Evolutionary conservation across 1,284 basidiomycete genomes (phyloP), one percentile per base, ranked within the genome.

Genomic region (Apiotrichum laibachii): DNA sequence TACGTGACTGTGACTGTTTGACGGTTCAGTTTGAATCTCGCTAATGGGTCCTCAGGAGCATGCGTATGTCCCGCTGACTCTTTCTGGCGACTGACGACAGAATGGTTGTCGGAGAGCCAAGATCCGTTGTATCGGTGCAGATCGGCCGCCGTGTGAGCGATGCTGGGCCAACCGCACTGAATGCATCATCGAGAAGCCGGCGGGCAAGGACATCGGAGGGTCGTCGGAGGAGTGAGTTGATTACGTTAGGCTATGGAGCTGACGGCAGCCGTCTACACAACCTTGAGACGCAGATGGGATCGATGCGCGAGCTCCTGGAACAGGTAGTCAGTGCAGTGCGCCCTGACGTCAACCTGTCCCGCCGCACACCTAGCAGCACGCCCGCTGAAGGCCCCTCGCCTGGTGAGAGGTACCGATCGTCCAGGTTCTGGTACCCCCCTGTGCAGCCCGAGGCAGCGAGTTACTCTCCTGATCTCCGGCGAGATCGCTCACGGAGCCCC

Each of bases 121-220:
- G 88, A 91, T 78, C 88, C 60, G 71, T 11, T 73, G 72, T 56
- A 64, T 70, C 19, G 67, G 89, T 3, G 89, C 89, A 31, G 89
- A 92, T 73, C 89, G 88, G 66, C 90, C 90, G 39, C 90, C 90
- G 22, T 92, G 90, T 78, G 85, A 87, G 70, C 85, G 90, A 37
- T 92, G 90, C 76, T 83, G 88, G 47, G 86, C 89, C 65, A 85
- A 87, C 31, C 87, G 87, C 10, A 80, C 90, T 16, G 88, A 90
- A 54, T 92, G 90, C 79, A 81, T 91, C 34, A 90, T 92, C 68
- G 89, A 92, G 75, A 92, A 92, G 67, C 90, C 89, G 53, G 88
- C 88, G 13, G 15, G 4, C 88, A 88, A 53, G 89, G n/a, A 16
- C 53, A 48, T 6, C 21, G 34, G 19, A 8, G 89, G 78, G 19